A percentile compares a stretch with the other conserved stretches of the same genome.
Conservation (phyloP, 2,329 filamentous ascomycete genomes). For the Coniochaeta prunicola region DNA sequence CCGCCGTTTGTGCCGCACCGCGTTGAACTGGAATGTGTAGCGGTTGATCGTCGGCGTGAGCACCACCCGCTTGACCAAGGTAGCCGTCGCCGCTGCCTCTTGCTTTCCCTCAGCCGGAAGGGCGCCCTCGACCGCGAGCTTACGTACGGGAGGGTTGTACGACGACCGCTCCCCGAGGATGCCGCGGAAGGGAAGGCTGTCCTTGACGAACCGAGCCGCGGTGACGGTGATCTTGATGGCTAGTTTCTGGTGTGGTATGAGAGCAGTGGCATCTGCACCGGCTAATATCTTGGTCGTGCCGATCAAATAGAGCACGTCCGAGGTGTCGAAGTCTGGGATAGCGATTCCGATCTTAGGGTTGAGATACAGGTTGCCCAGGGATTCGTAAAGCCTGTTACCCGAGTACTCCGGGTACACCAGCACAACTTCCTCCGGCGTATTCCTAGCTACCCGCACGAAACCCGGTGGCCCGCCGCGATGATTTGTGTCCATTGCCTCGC, state of each 20-base stretch:
- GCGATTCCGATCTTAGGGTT: conserved; percentile 63
- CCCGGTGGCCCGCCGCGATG: conserved; percentile 68
- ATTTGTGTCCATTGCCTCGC: conserved; percentile 74
- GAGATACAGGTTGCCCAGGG: conserved; percentile 65
- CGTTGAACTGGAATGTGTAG: conserved; percentile 43
- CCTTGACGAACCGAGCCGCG: conserved; percentile 53
- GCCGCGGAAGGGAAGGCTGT: conserved; percentile 63
- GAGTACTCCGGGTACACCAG: conserved; percentile 79
- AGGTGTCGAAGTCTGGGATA: conserved; percentile 67
- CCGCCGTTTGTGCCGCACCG: conserved; percentile 9
- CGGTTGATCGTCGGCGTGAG: conserved; percentile 62
- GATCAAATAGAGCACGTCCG: conserved; percentile 67
- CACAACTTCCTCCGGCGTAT: conserved; percentile 32
- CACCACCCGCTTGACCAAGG: conserved; percentile 47
- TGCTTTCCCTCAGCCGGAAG: background rate
- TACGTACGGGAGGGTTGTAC: conserved; percentile 70
- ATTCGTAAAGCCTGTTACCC: conserved; percentile 78
- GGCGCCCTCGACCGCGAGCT: conserved; percentile 49
- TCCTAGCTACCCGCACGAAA: conserved; percentile 62
- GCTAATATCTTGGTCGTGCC: conserved; percentile 61
- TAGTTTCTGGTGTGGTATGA: conserved; percentile 65
- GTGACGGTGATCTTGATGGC: conserved; percentile 61
- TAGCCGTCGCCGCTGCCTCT: conserved; percentile 33
- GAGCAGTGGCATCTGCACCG: conserved; percentile 50
- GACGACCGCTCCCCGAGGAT: conserved; percentile 53